Conservation (phyloP, 192 early-diverging fungal genomes). For the Podochytrium sp. region DNA sequence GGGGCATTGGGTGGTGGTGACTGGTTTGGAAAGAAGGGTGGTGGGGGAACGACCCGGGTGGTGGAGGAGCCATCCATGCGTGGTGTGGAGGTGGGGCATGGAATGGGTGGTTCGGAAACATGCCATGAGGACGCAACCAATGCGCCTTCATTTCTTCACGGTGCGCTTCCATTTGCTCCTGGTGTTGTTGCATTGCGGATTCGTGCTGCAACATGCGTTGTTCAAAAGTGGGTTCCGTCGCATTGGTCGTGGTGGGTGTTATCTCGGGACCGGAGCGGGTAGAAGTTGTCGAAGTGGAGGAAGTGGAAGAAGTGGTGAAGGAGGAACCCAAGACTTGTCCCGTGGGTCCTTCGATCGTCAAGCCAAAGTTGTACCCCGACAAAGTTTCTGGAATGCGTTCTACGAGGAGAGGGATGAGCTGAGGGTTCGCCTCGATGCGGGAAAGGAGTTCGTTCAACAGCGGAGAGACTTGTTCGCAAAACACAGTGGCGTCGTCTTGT, state of each 20-base stretch:
- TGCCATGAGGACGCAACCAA: neutral
- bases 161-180: neutral
- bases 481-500: neutral
- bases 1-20: neutral
- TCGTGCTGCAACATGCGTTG: neutral
- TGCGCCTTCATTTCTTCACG: constrained; percentile 9
- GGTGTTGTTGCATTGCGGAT: neutral
- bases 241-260: neutral
- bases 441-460: constrained; percentile 15
- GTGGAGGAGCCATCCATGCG: neutral
- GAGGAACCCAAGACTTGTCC: constrained; percentile 16
- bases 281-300: neutral
- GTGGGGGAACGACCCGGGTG: neutral
- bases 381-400: constrained; percentile 26
- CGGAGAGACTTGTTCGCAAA: constrained; percentile 17
- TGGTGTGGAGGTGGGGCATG: neutral
- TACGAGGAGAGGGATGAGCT: constrained; percentile 14
- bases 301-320: neutral
- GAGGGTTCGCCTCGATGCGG: constrained; percentile 18
- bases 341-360: constrained; percentile 9
- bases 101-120: neutral
- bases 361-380: constrained; percentile 27
- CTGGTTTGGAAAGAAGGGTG: neutral
- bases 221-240: neutral
- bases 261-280: neutral